Evolutionary conservation across 1,139 yeast genomes (phyloP).

Genomic region (Debaryomyces singareniensis): DNA sequence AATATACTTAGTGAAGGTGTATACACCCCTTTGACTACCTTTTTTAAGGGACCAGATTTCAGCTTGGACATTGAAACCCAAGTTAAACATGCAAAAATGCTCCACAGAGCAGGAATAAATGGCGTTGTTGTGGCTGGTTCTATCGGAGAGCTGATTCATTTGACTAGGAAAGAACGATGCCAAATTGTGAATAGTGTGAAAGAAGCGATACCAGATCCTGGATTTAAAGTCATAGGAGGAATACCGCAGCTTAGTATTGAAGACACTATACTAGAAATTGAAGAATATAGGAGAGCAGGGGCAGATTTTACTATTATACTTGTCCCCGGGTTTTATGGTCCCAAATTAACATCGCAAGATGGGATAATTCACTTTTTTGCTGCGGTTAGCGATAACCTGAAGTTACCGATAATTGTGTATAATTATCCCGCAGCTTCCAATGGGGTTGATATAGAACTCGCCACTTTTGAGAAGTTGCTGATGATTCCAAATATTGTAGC

Average conservation of each 20-base stretch:
- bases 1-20: conserved; percentile 20
- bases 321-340: conserved; percentile 28
- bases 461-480: conserved; percentile 27
- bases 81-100: conserved; percentile 32
- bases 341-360: conserved; percentile 22
- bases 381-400: conserved; percentile 20
- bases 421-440: conserved; percentile 32
- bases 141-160: conserved; percentile 35
- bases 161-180: conserved; percentile 28
- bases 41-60: conserved; percentile 30
- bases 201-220: conserved; percentile 19
- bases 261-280: conserved; percentile 26
- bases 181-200: conserved; percentile 15
- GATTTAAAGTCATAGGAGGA: conserved; percentile 28
- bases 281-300: conserved; percentile 23
- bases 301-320: conserved; percentile 26
- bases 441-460: conserved; percentile 28
- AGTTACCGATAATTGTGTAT: conserved; percentile 25
- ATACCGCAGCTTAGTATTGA: conserved; percentile 22
- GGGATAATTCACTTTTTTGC: conserved; percentile 26
- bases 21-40: conserved; percentile 45
- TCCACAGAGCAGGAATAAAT: conserved; percentile 35
- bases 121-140: conserved; percentile 47
- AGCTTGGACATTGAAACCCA: conserved; percentile 39
- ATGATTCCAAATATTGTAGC: conserved; percentile 34